Evolutionary conservation across 108 stramenopile genomes (phyloP).

Genomic region (Parmales sp.): DNA sequence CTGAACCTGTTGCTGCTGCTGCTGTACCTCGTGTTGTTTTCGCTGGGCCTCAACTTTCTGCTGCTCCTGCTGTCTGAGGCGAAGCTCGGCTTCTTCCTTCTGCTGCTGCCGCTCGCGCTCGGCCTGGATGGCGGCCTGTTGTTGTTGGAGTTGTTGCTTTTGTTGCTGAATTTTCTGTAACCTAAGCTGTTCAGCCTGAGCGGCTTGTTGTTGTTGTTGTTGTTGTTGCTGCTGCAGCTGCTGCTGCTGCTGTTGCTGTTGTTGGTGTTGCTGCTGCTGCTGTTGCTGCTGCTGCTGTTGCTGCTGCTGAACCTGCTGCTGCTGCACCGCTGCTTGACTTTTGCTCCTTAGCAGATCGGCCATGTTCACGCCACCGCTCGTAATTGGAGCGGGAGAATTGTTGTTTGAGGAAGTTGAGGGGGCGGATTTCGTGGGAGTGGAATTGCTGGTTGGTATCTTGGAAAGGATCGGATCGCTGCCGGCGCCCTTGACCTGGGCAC

Average conservation of each 20-base stretch:
- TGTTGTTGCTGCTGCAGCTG: slow-evolving; percentile 28
- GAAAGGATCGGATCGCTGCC: neutral
- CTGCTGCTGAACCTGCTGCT: slow-evolving; percentile 50
- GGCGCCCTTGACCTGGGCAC: slow-evolving; percentile 42
- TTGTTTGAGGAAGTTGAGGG: slow-evolving; percentile 5
- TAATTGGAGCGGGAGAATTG: slow-evolving; percentile 35
- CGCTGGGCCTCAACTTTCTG: slow-evolving; percentile 21
- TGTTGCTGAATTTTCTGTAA: neutral
- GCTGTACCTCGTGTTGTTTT: slow-evolving; percentile 41
- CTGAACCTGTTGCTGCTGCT: slow-evolving; percentile 21
- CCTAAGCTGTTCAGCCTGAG: slow-evolving; percentile 55
- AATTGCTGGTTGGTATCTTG: neutral
- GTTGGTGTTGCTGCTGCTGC: slow-evolving; percentile 34
- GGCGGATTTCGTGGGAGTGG: neutral
- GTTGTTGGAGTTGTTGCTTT: slow-evolving; percentile 26
- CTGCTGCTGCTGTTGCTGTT: slow-evolving; percentile 24
- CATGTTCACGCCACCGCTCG: slow-evolving; percentile 58
- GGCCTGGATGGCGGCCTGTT: slow-evolving; percentile 39
- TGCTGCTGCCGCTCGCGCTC: slow-evolving; percentile 37
- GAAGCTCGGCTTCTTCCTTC: slow-evolving; percentile 34
- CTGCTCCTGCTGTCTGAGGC: slow-evolving; percentile 15
- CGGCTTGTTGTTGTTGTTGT: slow-evolving; percentile 14
- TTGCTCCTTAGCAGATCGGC: slow-evolving; percentile 75
- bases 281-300: slow-evolving; percentile 42
- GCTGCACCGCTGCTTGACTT: slow-evolving; percentile 48